These are phyloP conservation scores for Fusarium tuaranense DNA, from an alignment of 2,329 filamentous ascomycete genomes.

Conservation along the genomic window DNA sequence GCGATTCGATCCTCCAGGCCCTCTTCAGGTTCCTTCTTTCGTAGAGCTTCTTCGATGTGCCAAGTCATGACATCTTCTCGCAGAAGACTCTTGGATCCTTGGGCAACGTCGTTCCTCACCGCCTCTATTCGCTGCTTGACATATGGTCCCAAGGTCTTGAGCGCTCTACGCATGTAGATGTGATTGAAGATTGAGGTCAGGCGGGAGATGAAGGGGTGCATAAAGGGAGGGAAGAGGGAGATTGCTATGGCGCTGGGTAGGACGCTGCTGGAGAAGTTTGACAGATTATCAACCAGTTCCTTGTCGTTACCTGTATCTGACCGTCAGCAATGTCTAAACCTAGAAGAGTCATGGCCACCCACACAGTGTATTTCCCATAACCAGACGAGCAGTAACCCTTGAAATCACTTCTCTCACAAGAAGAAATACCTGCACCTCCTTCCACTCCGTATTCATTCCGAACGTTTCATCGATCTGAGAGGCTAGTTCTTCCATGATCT, in stretches of 20 bases:
- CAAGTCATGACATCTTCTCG: neutral
- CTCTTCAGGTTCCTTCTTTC: neutral
- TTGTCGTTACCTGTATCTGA: neutral
- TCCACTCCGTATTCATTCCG: neutral
- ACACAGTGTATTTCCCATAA: neutral
- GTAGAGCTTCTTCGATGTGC: slow-evolving; percentile 4
- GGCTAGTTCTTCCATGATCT: neutral
- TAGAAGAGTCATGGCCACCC: no score
- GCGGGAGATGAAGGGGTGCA: neutral
- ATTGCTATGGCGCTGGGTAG: neutral
- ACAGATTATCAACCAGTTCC: neutral
- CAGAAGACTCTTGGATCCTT: neutral
- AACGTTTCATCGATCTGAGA: neutral
- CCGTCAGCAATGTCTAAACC: neutral
- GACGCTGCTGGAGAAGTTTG: neutral
- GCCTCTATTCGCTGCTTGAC: neutral
- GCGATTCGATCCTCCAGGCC: neutral
- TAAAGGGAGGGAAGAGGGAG: neutral
- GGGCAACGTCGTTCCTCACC: neutral
- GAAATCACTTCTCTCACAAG: neutral
- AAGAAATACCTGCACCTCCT: neutral
- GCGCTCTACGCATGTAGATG: neutral
- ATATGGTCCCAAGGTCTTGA: neutral
- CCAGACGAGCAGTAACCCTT: neutral
- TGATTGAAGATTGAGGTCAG: neutral